phyloP scores from a whole-genome alignment of 768 basidiomycete species.

The Kwoniella bestiolae region DNA sequence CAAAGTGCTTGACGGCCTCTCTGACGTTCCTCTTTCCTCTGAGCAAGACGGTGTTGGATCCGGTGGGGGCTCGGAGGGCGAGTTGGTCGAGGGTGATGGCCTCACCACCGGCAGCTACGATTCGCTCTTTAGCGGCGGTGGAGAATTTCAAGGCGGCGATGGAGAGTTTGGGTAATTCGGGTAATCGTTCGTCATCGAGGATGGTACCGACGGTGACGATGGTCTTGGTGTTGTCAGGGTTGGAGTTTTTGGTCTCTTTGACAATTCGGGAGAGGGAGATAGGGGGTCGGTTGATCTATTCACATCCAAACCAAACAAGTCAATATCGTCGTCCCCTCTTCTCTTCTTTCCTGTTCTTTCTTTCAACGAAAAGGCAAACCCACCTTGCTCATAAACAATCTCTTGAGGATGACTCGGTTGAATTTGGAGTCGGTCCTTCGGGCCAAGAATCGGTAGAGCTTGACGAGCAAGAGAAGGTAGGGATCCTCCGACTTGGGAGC shows the following conservation, averaged over 20 bases:
- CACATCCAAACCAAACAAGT: not conserved
- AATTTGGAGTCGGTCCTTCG: conserved; percentile 93
- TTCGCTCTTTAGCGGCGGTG: conserved; percentile 86
- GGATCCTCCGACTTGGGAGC: conserved; percentile 99
- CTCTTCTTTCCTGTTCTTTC: not conserved
- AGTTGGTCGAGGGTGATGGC: conserved; percentile 94
- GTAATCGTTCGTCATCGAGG: conserved; percentile 91
- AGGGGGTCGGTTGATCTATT: conserved; percentile 84
- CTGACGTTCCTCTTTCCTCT: conserved; percentile 90
- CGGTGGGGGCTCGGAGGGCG: conserved; percentile 89
- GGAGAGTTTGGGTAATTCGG: conserved; percentile 83
- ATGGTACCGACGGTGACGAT: conserved; percentile 89
- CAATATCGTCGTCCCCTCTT: not conserved
- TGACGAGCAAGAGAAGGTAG: conserved; percentile 96
- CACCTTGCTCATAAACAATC: conserved; percentile 86
- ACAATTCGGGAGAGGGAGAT: conserved; percentile 90
- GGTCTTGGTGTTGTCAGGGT: conserved; percentile 67
- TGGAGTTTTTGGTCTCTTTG: conserved; percentile 69
- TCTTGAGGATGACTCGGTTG: conserved; percentile 93
- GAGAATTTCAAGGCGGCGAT: conserved; percentile 96
- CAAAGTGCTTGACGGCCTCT: conserved; percentile 97
- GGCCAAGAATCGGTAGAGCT: conserved; percentile 99
- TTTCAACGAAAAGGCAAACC: conserved; percentile 2
- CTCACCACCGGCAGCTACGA: conserved; percentile 94
- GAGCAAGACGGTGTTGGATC: conserved; percentile 90